phyloP scores from a whole-genome alignment of 257 asterid species.

The Rauvolfia tetraphylla region DNA sequence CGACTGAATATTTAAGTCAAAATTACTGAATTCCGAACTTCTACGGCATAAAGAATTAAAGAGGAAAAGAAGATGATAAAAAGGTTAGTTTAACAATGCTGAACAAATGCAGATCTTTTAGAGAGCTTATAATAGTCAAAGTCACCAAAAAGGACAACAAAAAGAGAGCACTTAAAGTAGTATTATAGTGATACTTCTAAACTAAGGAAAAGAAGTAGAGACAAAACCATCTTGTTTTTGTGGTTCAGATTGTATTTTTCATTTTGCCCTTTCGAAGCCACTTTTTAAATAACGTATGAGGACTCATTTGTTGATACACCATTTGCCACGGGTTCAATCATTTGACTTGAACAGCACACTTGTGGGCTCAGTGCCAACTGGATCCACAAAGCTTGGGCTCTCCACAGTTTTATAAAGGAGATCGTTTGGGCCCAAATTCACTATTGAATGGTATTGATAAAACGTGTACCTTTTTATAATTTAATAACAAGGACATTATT shows the following conservation, averaged over 20 bases:
- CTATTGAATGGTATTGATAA: too few species aligned
- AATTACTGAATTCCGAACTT: too few species aligned
- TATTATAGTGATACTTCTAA: neutral
- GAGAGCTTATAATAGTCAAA: neutral
- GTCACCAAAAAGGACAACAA: neutral
- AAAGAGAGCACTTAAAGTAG: neutral
- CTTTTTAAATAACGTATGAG: neutral
- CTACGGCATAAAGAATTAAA: too few species aligned
- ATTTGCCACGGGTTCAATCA: neutral
- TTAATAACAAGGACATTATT: too few species aligned
- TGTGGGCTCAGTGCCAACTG: constrained; percentile 8
- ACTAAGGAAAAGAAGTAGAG: neutral
- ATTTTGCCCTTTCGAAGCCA: neutral
- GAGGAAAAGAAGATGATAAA: too few species aligned
- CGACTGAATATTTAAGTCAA: too few species aligned
- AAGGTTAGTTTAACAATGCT: neutral
- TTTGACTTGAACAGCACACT: neutral
- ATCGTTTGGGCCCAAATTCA: neutral
- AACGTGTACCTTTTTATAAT: too few species aligned
- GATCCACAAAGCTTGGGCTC: neutral
- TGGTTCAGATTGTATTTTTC: neutral
- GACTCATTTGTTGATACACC: neutral
- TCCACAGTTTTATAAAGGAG: neutral
- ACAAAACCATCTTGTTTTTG: neutral
- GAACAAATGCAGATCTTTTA: neutral